These are phyloP conservation scores for Chrysosporium queenslandicum DNA, from an alignment of 2,329 filamentous ascomycete genomes.

Conservation along the genomic window DNA sequence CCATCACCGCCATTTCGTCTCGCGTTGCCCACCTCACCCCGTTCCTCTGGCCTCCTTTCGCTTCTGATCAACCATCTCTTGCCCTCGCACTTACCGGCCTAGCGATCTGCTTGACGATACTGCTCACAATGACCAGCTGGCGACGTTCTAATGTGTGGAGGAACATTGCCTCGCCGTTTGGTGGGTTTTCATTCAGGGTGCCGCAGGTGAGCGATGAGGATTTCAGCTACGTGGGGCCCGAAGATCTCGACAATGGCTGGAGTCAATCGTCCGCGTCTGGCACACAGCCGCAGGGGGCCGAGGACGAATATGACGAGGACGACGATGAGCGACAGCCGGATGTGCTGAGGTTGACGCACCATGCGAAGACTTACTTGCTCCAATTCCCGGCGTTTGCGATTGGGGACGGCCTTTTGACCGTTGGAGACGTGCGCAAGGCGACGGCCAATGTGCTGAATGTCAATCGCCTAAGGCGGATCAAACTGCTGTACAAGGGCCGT, in stretches of 20 bases:
- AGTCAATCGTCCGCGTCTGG: background rate
- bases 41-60: background rate
- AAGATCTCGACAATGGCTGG: slow-evolving; percentile 14
- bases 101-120: slow-evolving; percentile 19
- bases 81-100: slow-evolving; percentile 19
- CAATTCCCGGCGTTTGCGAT: slow-evolving; percentile 41
- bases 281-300: no score
- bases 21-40: background rate
- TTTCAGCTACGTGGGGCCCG: slow-evolving; percentile 1
- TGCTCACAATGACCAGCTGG: slow-evolving; percentile 30
- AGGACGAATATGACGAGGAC: background rate
- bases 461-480: slow-evolving; percentile 30
- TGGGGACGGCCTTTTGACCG: slow-evolving; percentile 36
- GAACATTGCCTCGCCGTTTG: slow-evolving; percentile 2
- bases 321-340: slow-evolving; percentile 33
- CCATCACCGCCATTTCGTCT: slow-evolving; percentile 15
- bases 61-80: slow-evolving; percentile 20
- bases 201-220: slow-evolving; percentile 4
- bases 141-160: slow-evolving; percentile 14
- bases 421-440: slow-evolving; percentile 33
- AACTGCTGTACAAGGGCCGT: slow-evolving; percentile 40
- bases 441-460: slow-evolving; percentile 33
- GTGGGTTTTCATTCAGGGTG: background rate
- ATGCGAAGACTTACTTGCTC: slow-evolving; percentile 34
- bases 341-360: slow-evolving; percentile 36